Conservation (phyloP, 1,284 basidiomycete genomes). For the Marasmius oreades region DNA sequence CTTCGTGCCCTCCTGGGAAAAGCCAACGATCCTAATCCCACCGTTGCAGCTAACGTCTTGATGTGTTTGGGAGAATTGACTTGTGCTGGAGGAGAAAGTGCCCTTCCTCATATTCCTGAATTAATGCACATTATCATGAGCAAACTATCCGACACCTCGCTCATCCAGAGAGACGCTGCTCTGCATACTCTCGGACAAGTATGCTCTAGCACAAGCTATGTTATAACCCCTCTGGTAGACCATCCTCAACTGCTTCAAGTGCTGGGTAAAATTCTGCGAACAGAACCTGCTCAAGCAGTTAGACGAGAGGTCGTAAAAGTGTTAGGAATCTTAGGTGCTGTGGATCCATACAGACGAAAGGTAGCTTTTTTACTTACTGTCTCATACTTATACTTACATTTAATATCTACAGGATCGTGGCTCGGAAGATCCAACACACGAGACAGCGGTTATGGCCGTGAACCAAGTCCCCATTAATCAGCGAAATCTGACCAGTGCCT, state of each 20-base stretch:
- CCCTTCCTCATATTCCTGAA: slow-evolving; percentile 77
- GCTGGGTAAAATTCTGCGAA: slow-evolving; percentile 83
- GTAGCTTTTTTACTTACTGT: slow-evolving; percentile 32
- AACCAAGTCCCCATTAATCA: slow-evolving; percentile 53
- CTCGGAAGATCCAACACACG: slow-evolving; percentile 74
- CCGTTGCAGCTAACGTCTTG: slow-evolving; percentile 90
- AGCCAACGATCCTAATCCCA: slow-evolving; percentile 81
- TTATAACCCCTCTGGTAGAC: slow-evolving; percentile 88
- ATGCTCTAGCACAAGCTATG: slow-evolving; percentile 94
- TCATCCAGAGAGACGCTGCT: slow-evolving; percentile 90
- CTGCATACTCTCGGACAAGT: slow-evolving; percentile 93
- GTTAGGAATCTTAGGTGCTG: slow-evolving; percentile 94
- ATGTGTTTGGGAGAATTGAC: slow-evolving; percentile 95
- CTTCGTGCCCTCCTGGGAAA: slow-evolving; percentile 88
- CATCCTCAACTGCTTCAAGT: slow-evolving; percentile 90
- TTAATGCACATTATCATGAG: slow-evolving; percentile 90
- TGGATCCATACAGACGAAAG: slow-evolving; percentile 96
- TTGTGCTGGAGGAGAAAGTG: slow-evolving; percentile 92
- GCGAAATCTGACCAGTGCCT: slow-evolving; percentile 45
- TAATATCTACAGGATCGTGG: slow-evolving; percentile 50
- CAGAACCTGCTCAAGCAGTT: slow-evolving; percentile 76
- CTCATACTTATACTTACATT: slow-evolving; percentile 11
- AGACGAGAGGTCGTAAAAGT: slow-evolving; percentile 92
- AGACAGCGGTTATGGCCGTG: slow-evolving; percentile 62
- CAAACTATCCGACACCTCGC: slow-evolving; percentile 83